Percentiles rank a stretch among this genome's conserved stretches.
Evolutionary conservation across 495 filamentous ascomycete species (phyloP).

Genomic region (Podospora comata): DNA sequence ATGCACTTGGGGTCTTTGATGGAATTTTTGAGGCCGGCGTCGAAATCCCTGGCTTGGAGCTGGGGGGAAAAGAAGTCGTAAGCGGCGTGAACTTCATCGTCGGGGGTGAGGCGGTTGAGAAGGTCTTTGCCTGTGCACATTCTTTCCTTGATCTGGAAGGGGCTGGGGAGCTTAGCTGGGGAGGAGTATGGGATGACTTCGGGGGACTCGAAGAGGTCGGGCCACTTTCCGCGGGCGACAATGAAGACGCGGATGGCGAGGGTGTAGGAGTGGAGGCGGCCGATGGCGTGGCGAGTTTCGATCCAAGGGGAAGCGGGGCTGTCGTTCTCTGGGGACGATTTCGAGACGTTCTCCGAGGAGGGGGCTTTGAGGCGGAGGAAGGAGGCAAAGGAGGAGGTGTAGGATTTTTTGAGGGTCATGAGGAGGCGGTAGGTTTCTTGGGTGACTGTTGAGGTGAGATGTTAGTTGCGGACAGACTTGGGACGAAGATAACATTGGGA

Average conservation of each 20-base stretch:
- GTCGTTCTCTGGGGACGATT: not conserved
- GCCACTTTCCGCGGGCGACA: constrained; percentile 16
- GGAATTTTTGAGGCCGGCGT: not conserved
- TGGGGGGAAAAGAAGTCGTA: not conserved
- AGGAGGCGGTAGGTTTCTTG: not conserved
- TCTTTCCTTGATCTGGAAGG: not conserved
- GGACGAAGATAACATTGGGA: not conserved
- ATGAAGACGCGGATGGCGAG: constrained; percentile 14
- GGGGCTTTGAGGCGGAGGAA: constrained; percentile 7
- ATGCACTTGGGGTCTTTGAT: not conserved
- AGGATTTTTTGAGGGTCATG: not conserved
- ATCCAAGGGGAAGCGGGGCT: constrained; percentile 15
- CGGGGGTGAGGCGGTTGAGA: constrained; percentile 6
- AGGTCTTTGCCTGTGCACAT: constrained; percentile 11
- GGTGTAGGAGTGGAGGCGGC: constrained; percentile 24
- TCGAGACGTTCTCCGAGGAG: not conserved
- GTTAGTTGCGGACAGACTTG: not conserved
- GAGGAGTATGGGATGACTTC: constrained; percentile 17
- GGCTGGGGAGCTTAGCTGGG: not conserved
- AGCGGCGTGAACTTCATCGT: not conserved
- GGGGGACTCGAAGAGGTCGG: constrained; percentile 23
- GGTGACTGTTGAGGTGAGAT: not conserved
- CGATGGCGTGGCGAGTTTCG: constrained; percentile 16
- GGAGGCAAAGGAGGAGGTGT: not conserved
- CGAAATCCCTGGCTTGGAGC: constrained; percentile 9